Evolutionary conservation across 192 early-diverging fungal genomes (phyloP).

Genomic region (Pecoramyces ruminantium): DNA sequence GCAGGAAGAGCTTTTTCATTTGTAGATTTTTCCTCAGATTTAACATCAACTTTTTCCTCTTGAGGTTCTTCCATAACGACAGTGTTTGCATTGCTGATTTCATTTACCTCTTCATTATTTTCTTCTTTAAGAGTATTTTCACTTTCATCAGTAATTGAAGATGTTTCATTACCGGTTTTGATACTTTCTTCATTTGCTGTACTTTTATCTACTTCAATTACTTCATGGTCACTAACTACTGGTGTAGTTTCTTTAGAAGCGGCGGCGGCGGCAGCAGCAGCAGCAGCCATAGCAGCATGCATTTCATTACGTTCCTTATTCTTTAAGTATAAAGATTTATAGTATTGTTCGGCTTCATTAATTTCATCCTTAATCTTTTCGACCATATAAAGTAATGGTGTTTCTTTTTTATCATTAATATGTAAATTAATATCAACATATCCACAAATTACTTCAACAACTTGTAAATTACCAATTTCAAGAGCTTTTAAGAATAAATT

Average conservation of each 20-base stretch:
- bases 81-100: neutral
- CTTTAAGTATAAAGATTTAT: neutral
- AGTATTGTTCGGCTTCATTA: neutral
- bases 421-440: neutral
- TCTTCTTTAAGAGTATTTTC: neutral
- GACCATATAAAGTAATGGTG: neutral
- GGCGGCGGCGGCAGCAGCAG: neutral
- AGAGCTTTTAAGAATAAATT: neutral
- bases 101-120: neutral
- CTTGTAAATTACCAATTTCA: neutral
- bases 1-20: neutral
- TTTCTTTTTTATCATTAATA: neutral
- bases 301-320: neutral
- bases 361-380: neutral
- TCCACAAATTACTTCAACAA: neutral
- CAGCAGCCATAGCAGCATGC: no score
- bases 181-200: neutral
- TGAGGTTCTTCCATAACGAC: neutral
- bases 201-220: neutral
- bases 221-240: neutral
- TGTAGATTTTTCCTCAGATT: neutral
- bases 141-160: neutral
- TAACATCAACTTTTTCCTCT: neutral
- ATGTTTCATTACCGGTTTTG: neutral
- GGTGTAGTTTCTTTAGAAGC: neutral